Evolutionary conservation across 129 eudicot species (phyloP).

Genomic region (Ambrosia trifida): DNA sequence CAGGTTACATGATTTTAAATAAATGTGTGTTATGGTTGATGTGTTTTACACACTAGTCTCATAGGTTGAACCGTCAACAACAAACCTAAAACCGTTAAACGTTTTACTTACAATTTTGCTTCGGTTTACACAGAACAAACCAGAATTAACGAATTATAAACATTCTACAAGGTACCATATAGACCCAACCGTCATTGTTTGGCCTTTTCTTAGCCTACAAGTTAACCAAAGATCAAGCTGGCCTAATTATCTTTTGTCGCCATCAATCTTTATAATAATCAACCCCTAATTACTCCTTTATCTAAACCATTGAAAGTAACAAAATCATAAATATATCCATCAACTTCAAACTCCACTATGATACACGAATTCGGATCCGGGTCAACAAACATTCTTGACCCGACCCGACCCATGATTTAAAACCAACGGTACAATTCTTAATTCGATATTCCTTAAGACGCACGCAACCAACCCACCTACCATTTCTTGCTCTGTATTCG

Average conservation of each 20-base stretch:
- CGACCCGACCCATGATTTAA: constrained; percentile 19
- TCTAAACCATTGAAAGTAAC: constrained; percentile 19
- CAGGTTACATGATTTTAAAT: no score
- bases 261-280: background rate
- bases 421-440: constrained; percentile 13
- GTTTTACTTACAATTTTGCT: no score
- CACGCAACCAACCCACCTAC: constrained; percentile 39
- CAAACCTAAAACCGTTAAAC: no score
- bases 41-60: no score
- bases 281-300: constrained; percentile 5
- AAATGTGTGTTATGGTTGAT: no score
- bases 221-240: constrained; percentile 1
- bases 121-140: no score
- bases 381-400: constrained; percentile 13
- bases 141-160: background rate
- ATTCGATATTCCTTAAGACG: constrained; percentile 12
- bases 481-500: constrained; percentile 8
- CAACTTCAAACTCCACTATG: background rate
- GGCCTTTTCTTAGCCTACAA: constrained; percentile 17
- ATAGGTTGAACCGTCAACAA: no score
- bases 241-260: constrained; percentile 5
- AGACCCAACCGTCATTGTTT: background rate
- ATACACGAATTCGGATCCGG: background rate
- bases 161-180: background rate
- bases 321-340: background rate